These are phyloP conservation scores for Poterioochromonas sp. DNA, from an alignment of 352 stramenopile genomes.

Conservation along the genomic window DNA sequence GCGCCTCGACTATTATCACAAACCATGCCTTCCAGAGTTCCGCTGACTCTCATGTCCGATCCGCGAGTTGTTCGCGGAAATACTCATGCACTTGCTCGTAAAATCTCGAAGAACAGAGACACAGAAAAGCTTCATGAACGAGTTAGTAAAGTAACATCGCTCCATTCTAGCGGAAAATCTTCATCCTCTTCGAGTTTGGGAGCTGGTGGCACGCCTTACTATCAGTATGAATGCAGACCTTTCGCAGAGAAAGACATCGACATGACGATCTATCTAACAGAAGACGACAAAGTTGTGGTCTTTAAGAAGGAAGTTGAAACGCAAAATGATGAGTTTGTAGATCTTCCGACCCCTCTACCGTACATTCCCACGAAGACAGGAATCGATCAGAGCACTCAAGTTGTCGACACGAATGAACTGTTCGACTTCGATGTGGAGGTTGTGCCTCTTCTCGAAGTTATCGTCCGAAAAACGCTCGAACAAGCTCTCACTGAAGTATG, in stretches of 20 bases:
- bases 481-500: constrained; percentile 79
- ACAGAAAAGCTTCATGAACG: not conserved
- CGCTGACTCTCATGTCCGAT: constrained; percentile 8
- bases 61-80: constrained; percentile 23
- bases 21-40: not conserved
- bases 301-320: constrained; percentile 44
- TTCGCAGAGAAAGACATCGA: not conserved
- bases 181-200: not conserved
- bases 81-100: not conserved
- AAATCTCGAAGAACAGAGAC: not conserved
- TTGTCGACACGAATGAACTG: constrained; percentile 73
- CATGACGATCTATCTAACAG: not conserved
- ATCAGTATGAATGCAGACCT: not conserved
- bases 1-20: not conserved
- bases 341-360: constrained; percentile 58
- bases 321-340: constrained; percentile 79
- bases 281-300: not conserved
- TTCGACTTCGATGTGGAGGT: constrained; percentile 90
- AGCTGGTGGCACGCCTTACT: not conserved
- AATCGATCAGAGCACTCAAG: constrained; percentile 73
- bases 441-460: constrained; percentile 83
- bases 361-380: constrained; percentile 76
- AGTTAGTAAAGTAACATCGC: not conserved
- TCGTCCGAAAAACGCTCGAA: constrained; percentile 85
- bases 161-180: not conserved